Evolutionary conservation across 768 basidiomycete genomes (phyloP).

Genomic region (Harrya chromipes): DNA sequence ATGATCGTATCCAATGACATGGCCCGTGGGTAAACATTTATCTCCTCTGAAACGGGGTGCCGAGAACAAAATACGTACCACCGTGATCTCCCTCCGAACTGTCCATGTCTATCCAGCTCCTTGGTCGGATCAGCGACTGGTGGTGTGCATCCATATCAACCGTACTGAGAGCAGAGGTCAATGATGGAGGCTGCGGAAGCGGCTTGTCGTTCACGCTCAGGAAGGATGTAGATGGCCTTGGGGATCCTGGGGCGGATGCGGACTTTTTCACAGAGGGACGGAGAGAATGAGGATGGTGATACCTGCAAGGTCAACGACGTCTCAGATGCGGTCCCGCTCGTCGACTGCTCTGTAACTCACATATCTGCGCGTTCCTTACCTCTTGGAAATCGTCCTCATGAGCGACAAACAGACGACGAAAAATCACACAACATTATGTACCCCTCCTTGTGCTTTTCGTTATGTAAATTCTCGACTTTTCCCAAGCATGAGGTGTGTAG

Average conservation of each 20-base stretch:
- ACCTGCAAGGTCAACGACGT: conserved; percentile 10
- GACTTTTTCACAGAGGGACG: conserved; percentile 22
- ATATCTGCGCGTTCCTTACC: conserved; percentile 4
- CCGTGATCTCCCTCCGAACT: conserved; percentile 4
- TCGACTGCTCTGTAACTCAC: conserved; percentile 17
- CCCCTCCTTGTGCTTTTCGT: conserved; percentile 7
- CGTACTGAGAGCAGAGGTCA: conserved; percentile 25
- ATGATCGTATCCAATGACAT: conserved; percentile 18
- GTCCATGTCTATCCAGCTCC: conserved; percentile 26
- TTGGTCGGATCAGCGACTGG: conserved; percentile 10
- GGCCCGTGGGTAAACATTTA: conserved; percentile 20
- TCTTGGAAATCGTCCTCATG: background rate
- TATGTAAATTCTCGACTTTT: conserved; percentile 29
- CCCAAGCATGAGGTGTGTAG: conserved; percentile 11
- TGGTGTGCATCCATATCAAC: conserved; percentile 29
- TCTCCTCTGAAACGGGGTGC: conserved; percentile 8
- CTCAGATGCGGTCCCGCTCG: too few species aligned
- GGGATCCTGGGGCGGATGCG: conserved; percentile 27
- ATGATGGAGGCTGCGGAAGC: conserved; percentile 38
- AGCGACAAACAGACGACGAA: conserved; percentile 4
- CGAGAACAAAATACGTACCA: conserved; percentile 13
- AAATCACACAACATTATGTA: conserved; percentile 21
- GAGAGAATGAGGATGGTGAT: conserved; percentile 23
- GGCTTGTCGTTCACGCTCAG: conserved; percentile 33
- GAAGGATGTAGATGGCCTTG: conserved; percentile 9